Conservation (phyloP, 768 basidiomycete species). For the Boletus rubescentipes region DNA sequence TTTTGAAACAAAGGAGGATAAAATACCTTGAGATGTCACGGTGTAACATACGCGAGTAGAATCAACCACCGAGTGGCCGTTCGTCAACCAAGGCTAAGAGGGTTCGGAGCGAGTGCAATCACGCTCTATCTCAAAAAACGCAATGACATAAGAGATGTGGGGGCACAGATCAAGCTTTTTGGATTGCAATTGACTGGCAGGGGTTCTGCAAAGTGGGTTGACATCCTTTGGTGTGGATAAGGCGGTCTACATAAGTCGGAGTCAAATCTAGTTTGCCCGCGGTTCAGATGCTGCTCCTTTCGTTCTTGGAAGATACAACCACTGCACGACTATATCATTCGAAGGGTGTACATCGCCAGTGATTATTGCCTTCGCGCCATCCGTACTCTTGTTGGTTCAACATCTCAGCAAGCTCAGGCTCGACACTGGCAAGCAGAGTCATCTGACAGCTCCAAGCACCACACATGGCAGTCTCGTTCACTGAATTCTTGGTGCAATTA, state of each 20-base stretch:
- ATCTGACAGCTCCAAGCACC: not conserved
- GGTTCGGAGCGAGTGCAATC: no score
- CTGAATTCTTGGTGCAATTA: slow-evolving; percentile 58
- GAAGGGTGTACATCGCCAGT: not conserved
- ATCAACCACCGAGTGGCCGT: no score
- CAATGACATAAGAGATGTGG: no score
- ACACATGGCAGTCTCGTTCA: slow-evolving; percentile 47
- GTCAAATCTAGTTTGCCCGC: no score
- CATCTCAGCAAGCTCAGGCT: not conserved
- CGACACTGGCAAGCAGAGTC: not conserved
- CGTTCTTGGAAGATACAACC: not conserved
- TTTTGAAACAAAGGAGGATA: not conserved
- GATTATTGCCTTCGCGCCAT: not conserved
- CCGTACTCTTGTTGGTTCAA: not conserved
- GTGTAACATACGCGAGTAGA: no score
- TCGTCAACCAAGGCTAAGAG: no score
- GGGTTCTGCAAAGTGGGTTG: not conserved
- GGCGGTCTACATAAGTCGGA: not conserved
- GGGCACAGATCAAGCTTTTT: not conserved
- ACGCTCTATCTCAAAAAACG: no score
- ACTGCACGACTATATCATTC: not conserved
- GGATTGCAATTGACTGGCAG: not conserved
- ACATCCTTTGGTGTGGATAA: no score
- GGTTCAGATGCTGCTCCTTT: not conserved
- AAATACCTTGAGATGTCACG: no score